Evolutionary conservation across 257 asterid genomes (phyloP), one percentile per base, ranked within the genome.

Genomic region (Capsicum rhomboideum): DNA sequence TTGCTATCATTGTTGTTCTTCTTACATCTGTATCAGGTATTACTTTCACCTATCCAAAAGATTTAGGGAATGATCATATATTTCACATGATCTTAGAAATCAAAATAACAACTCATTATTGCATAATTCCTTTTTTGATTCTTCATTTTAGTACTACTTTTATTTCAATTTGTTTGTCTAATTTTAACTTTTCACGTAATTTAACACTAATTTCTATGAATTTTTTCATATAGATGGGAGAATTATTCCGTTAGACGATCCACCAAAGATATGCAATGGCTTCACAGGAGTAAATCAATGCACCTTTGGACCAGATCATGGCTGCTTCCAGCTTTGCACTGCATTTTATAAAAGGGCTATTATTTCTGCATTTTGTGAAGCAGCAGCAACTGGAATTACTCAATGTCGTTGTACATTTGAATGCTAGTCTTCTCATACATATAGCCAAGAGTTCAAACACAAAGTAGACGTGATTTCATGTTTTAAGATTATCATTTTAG

Each of bases 231-330:
- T 14, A 75, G 81, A 75, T 75, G 81, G 61, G 12, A 50, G 37
- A 75, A 16, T 8, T 16, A 50, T 75, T 2, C 7, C 23, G 17
- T 26, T 49, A 3, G 59, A 49, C 42, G 34, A 52, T 9, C 9
- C 10, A 2, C 9, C 10, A 2, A 42, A 49, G 50, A 26, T 13
- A 82, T 82, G 84, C 14, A 64, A 29, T 13, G 58, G 56, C 3
- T 82, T 16, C 31, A 82, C 61, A 2, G 84, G 84, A 37, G 23
- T 7, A 67, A 64, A 64, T 52, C 78, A 82, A 13, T 82, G 84
- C 3, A 82, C 21, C 21, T 82, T 82, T 28, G 84, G 84, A 64
- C 79, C 84, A 3, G 78, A 82, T 44, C 78, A 64, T 46, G 84
- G 79, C 0, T 82, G 84, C 46, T 49, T 63, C 9, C 79, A 28